Evolutionary conservation across 2,329 filamentous ascomycete species (phyloP).

Genomic region (Pseudomassariella vexata): DNA sequence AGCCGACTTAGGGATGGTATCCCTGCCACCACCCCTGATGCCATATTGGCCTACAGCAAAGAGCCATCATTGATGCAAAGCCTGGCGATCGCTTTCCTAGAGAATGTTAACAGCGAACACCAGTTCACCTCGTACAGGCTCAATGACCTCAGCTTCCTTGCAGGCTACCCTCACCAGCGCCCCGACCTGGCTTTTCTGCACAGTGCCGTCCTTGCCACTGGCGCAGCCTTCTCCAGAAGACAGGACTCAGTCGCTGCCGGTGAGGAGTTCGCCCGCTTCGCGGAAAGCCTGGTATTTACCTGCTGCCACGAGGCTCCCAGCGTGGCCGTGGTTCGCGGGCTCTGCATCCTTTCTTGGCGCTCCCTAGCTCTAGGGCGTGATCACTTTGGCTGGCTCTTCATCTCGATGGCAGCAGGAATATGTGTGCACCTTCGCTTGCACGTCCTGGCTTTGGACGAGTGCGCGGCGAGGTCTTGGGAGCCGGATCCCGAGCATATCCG

Average conservation of each 20-base stretch:
- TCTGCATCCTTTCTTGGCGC: conserved; percentile 12
- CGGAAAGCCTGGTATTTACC: conserved; percentile 9
- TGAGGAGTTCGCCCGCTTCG: conserved; percentile 10
- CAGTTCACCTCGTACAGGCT: conserved; percentile 10
- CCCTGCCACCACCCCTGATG: conserved; percentile 4
- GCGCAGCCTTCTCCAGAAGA: conserved; percentile 7
- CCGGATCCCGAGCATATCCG: conserved; percentile 10
- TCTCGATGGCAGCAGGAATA: conserved; percentile 13
- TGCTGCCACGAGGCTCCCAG: conserved; percentile 10
- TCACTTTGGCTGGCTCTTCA: conserved; percentile 13
- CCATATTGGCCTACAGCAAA: conserved; percentile 9
- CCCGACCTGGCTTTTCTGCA: conserved; percentile 9
- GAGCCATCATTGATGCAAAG: conserved; percentile 7
- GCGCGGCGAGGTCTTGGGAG: conserved; percentile 9
- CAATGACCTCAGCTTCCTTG: conserved; percentile 7
- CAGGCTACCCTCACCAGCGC: conserved; percentile 8
- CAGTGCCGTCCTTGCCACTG: conserved; percentile 10
- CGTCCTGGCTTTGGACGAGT: conserved; percentile 11
- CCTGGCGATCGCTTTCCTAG: conserved; percentile 8
- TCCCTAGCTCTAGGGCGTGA: conserved; percentile 11
- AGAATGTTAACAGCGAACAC: conserved; percentile 12
- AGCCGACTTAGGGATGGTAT: too few relatives aligned
- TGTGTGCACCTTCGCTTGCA: conserved; percentile 11
- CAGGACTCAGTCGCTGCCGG: conserved; percentile 5
- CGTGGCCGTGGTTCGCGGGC: conserved; percentile 10